These are phyloP conservation scores for Trametes cingulata DNA, from an alignment of 768 basidiomycete species.

Conservation along the genomic window DNA sequence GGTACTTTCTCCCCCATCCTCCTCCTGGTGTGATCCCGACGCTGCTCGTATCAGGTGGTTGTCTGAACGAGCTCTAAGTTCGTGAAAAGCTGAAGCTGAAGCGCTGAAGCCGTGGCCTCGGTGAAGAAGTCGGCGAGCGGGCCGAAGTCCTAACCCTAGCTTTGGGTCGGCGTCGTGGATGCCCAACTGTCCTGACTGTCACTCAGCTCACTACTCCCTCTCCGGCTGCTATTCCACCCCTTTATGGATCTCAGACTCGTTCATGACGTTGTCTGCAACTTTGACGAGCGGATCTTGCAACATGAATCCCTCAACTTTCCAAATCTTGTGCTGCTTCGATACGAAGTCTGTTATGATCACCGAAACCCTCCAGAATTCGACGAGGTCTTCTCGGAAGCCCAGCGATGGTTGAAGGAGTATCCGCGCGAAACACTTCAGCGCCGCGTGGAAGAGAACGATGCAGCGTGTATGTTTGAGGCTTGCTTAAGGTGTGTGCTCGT, in stretches of 20 bases:
- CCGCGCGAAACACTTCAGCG: neutral
- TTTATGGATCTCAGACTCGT: neutral
- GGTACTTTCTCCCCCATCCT: no score
- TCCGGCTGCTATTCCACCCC: no score
- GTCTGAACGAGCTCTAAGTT: no score
- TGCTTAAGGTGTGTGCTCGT: neutral
- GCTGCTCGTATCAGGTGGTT: no score
- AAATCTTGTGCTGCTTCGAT: constrained; percentile 39
- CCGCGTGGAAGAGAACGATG: neutral
- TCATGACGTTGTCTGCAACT: neutral
- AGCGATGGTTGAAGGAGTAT: neutral
- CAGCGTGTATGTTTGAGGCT: neutral
- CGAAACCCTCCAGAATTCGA: neutral
- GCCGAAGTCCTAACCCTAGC: no score
- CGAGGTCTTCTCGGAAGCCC: neutral
- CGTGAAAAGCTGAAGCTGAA: no score
- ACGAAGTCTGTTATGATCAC: constrained; percentile 5
- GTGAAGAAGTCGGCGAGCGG: no score
- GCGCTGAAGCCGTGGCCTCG: no score
- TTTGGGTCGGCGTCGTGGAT: no score
- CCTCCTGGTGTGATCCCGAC: no score
- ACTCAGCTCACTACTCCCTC: no score
- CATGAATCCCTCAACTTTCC: neutral
- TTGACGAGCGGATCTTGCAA: neutral
- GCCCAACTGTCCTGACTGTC: no score